Conservation (phyloP, 768 basidiomycete genomes). For the Gelatoporia subvermispora region DNA sequence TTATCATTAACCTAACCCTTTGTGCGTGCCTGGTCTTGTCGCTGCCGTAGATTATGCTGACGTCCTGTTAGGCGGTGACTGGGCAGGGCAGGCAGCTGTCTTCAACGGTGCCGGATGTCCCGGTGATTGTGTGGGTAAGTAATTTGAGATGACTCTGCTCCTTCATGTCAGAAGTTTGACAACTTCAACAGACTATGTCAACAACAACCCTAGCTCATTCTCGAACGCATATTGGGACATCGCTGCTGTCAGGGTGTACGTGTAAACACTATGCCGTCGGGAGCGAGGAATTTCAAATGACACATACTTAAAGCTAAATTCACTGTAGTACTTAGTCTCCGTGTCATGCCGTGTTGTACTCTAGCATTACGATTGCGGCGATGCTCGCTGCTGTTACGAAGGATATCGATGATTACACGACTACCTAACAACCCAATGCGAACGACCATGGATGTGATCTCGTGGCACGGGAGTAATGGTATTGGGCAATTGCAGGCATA, state of each 20-base stretch:
- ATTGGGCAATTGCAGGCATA: no score
- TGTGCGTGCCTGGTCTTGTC: slow-evolving; percentile 37
- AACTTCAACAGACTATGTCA: slow-evolving; percentile 46
- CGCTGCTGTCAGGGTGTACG: slow-evolving; percentile 51
- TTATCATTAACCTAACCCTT: slow-evolving; percentile 66
- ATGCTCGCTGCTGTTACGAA: no score
- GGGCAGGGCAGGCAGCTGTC: slow-evolving; percentile 41
- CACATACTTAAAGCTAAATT: no score
- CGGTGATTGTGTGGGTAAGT: slow-evolving; percentile 46
- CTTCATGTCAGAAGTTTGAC: not conserved
- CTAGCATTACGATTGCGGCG: no score
- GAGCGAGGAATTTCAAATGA: no score
- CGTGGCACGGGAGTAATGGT: no score
- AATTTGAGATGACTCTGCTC: not conserved
- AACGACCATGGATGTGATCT: no score
- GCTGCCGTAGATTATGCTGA: not conserved
- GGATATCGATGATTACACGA: no score
- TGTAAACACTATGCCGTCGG: slow-evolving; percentile 12
- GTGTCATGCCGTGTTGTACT: no score
- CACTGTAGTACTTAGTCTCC: no score
- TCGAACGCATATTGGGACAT: slow-evolving; percentile 69
- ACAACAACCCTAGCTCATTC: slow-evolving; percentile 65
- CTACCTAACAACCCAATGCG: no score
- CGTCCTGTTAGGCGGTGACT: slow-evolving; percentile 46
- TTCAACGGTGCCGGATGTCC: slow-evolving; percentile 49